Evolutionary conservation across 2,329 filamentous ascomycete species (phyloP), one percentile per base, ranked within the genome.

Genomic region (Diatrype stigma): DNA sequence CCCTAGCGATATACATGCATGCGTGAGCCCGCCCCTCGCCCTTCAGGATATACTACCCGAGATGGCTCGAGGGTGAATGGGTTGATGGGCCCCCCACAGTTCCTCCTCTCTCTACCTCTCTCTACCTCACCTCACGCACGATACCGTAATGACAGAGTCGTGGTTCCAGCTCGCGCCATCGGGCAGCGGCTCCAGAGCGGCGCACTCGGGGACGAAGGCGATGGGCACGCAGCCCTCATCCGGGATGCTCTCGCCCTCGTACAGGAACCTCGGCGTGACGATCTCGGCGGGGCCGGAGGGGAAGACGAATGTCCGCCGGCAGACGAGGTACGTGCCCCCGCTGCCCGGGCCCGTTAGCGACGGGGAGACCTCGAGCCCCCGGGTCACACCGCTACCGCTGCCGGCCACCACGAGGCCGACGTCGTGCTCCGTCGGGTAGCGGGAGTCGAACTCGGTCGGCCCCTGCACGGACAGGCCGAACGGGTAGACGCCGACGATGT

Each of bases 191-290:
- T 3, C 35, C 19, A 49, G 17, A 7, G 17, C 28, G 11, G 47
- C 47, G 37, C 37, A 49, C 38, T 49, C 47, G 12, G 47, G 46
- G 11, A 47, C 46, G 32, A 47, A 38, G 12, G 19, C n/a, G 21
- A 47, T 32, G 32, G 16, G 12, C 11, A 17, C 34, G 23, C 46
- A 47, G 28, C n/a, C n/a, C n/a, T 38, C 34, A 14, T 35, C 46
- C 30, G 46, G 34, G 8, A 47, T 11, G 10, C 2, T 12, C 46
- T 47, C 46, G 46, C 46, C 46, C n/a, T 22, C 46, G 21, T 47
- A 47, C 30, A 22, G 17, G 16, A 47, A 34, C 30, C 46, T 17
- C n/a, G 35, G 28, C 19, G 34, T n/a, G 19, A 23, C 26, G n/a
- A 47, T 11, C 32, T 35, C 35, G 7, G 34, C 14, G 12, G 46